Base-by-base conservation (phyloP, 257 asterid genomes). In the Gentiana macrophylla region DNA sequence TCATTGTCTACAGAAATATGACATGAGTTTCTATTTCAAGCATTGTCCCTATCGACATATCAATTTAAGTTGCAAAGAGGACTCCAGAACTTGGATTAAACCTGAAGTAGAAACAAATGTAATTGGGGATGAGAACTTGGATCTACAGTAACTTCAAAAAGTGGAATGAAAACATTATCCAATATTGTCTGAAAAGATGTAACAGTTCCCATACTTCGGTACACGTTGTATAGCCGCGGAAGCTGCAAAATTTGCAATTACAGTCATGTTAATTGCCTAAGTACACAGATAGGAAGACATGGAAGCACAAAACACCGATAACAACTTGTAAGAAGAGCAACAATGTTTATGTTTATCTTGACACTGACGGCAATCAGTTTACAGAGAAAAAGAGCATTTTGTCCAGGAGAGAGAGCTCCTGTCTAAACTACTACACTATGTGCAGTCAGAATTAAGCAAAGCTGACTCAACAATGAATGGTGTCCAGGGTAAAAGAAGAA, bases 41-140 rank as follows among this genome's bases (percentile, higher is more conserved):
- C n/a, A 11, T n/a, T 24, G 49, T 64, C 56, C 56, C 47, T 13
- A 11, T 32, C 24, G 46, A 37, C 15, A 24, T 41, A 5, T 41
- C 8, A 41, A 1, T 1, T 41, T 41, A 41, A 41, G 9, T 41
- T 41, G 46, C 46, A 41, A 41, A 4, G 46, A 41, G 9, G 46
- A 41, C 10, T 5, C 10, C 46, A 41, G 46, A 41, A 10, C 46
- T 2, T 62, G 45, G 49, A 70, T 52, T 6, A 62, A 37, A 89
- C 95, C 95, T 86, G 94, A 76, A 80, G 69, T 52, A 89, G 76
- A 82, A 89, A 89, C 59, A 86, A 55, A 75, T 89, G 95, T 70
- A 89, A 74, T 63, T 89, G 97, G 62, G 95, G 95, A 69, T 89
- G 97, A 64, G 95, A 84, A 73, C 73, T 78, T 32, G 95, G 97